Conservation (phyloP, 2,329 filamentous ascomycete species). For the Phyllosticta ampelicida region DNA sequence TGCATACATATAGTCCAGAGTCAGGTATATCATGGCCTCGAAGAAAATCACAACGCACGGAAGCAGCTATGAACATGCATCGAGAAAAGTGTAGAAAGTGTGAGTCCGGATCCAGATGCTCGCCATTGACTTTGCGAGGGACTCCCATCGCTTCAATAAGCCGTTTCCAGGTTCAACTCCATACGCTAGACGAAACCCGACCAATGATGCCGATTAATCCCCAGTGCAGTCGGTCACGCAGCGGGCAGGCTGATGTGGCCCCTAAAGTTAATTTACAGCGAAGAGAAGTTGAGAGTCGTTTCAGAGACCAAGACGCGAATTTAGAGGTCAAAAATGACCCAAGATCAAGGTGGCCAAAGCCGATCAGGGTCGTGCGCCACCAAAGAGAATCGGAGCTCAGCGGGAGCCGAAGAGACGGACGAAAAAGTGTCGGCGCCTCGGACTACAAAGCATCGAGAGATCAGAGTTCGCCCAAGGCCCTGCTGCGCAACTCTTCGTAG, state of each 20-base stretch:
- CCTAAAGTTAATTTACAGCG: background rate
- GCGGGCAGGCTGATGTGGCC: background rate
- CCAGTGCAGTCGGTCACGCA: background rate
- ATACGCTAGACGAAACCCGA: background rate
- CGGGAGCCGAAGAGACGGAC: background rate
- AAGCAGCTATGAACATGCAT: background rate
- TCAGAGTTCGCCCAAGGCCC: background rate
- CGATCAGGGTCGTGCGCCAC: background rate
- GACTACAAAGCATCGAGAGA: accelerated
- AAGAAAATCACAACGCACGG: background rate
- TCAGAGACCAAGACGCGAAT: background rate
- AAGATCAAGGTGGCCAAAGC: background rate
- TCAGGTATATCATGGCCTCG: background rate
- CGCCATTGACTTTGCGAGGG: background rate
- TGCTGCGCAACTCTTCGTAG: conserved; percentile 7
- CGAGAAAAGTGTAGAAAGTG: background rate
- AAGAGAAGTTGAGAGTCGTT: background rate
- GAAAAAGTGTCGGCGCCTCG: background rate
- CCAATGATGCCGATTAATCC: background rate
- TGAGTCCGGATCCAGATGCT: background rate
- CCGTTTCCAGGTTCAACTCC: background rate
- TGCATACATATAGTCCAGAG: background rate
- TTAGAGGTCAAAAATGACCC: background rate
- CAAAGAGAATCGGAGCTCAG: background rate
- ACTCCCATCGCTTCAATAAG: background rate